Base-by-base conservation (phyloP, 192 early-diverging fungal genomes). In the Podila verticillata region DNA sequence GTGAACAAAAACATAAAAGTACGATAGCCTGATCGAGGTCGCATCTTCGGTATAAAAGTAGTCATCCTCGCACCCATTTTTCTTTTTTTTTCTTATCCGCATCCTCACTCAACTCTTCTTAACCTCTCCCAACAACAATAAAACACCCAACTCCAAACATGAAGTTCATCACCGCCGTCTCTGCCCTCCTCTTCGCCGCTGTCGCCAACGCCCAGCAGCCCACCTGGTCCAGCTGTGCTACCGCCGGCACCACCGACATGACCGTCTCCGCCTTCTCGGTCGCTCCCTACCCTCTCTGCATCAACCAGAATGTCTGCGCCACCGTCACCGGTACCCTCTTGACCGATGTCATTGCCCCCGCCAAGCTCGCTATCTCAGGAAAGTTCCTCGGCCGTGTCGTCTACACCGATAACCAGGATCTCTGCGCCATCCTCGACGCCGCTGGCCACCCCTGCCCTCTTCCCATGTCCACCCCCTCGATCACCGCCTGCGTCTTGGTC, bases 201-300 rank as follows among this genome's bases (percentile, higher is more conserved):
- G 58, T 60, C 6, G 58, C 30, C 58, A 24, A 60, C 26, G 58
- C 58, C 26, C 58, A 60, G 58, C 54, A 57, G 30, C 57, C 24
- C 29, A 0, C 58, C 58, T 60, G 58, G 58, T 10, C 58, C 30
- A 73, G 74, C 58, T 63, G 81, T 35, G 61, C 73, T 44, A 82
- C 79, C 78, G 1, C 39, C 8, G 64, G 71, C 71, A 75, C 82
- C 79, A 60, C 57, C 39, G 84, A 86, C 84, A 84, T 82, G 84
- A 36, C 77, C 31, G 68, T 74, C 69, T 73, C 84, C 70, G 74
- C 82, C 82, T 73, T 77, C 61, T 60, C 66, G 26, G 63, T 82
- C 17, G 66, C 70, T 61, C 85, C 82, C 70, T 84, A 69, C 72
- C 79, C 68, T 63, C 56, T 82, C 7, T 66, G 84, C 60, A 72